Base-by-base conservation (phyloP, 148 eudicot genomes). In the Chenopodium formosanum region DNA sequence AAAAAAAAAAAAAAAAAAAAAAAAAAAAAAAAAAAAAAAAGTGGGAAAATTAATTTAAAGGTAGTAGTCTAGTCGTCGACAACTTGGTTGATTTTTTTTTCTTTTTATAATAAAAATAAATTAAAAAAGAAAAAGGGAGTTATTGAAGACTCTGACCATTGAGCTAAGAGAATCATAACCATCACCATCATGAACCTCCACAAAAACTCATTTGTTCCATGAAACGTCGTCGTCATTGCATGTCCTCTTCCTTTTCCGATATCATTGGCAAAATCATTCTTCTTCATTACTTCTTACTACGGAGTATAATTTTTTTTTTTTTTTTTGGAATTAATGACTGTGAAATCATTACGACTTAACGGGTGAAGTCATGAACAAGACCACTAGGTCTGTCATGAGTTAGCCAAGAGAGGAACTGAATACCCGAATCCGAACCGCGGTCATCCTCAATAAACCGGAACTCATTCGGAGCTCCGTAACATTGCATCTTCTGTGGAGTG, bases 291-390 rank as follows among this genome's bases (percentile, higher is more conserved):
- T 74, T 69, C 50, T 62, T 65, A 29, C 58, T 46, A 62, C 9
- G 2, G 9, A 31, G 20, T 19, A 16, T 65, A 32, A 23, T 29
- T 48, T 7, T 29, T 37, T 73, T 46, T 22, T 32, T 64, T 47
- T 62, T 19, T 73, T 8, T 73, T 56, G 60, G 9, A 32, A 19
- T 40, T 40, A 56, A 23, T 47, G 25, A 9, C 16, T 63, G 19
- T 71, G 53, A 4, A 22, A 40, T 40, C 37, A n/a, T 20, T 66
- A 46, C 47, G 7, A 50, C 37, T 84, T 75, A 85, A 64, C 93
- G 87, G 22, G 94, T 93, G 81, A 93, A 92, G 89, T 92, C 92
- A 77, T 94, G 93, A 63, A 90, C 92, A 2, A 87, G 87, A 47
- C 89, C 84, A 9, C 75, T 84, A 3, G 94, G 88, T 78, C 97